Evolutionary conservation across 2,329 filamentous ascomycete species (phyloP).

Genomic region (Colletotrichum higginsianum): DNA sequence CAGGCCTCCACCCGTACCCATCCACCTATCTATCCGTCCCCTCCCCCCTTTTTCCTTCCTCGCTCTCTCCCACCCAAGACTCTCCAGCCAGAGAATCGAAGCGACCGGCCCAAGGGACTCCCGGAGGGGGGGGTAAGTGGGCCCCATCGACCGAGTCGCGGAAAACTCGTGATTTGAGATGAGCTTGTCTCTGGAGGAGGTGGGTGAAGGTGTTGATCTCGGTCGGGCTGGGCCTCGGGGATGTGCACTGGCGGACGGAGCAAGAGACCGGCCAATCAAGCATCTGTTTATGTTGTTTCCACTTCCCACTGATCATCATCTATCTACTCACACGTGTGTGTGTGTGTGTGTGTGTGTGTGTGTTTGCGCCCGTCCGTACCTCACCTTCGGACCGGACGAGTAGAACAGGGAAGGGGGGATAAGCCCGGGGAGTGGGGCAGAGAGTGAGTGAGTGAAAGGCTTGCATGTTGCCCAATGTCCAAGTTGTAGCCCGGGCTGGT

Average conservation of each 20-base stretch:
- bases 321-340: not conserved
- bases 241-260: not conserved
- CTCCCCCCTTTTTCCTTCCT: not conserved
- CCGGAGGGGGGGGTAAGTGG: not conserved
- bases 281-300: not conserved
- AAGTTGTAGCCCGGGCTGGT: not conserved
- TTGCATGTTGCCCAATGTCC: not conserved
- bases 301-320: not conserved
- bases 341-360: not conserved
- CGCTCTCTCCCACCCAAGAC: too few relatives aligned
- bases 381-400: not conserved
- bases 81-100: not conserved
- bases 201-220: not conserved
- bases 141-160: constrained; percentile 3
- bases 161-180: constrained; percentile 9
- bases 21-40: too few relatives aligned
- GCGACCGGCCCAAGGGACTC: not conserved
- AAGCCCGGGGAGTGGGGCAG: not conserved
- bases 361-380: too few relatives aligned
- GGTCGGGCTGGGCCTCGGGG: constrained; percentile 2
- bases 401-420: not conserved
- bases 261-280: not conserved
- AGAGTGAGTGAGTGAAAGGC: not conserved
- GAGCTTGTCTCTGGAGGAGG: constrained; percentile 4
- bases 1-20: not conserved